Conservation (phyloP, 495 filamentous ascomycete genomes). For the Achaetomiella virescens region DNA sequence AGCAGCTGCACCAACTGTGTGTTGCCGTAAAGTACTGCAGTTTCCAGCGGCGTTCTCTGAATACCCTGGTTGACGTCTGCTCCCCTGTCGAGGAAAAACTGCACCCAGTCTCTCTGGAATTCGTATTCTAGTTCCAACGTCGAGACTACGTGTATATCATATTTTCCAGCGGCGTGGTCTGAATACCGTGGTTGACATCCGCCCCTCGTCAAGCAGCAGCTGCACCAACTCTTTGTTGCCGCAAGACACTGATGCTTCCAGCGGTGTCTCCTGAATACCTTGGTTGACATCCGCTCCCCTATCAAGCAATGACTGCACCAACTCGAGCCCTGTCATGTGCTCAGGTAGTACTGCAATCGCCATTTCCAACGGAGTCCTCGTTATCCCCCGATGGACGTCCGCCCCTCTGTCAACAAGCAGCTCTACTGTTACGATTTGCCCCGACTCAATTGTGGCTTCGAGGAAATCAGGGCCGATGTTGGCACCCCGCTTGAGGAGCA, state of each 20-base stretch:
- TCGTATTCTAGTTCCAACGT: too few species aligned
- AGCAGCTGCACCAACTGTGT: background rate
- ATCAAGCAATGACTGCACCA: background rate
- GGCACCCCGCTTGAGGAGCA: background rate
- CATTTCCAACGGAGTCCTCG: background rate
- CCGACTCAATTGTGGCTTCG: too few species aligned
- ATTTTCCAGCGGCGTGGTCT: background rate
- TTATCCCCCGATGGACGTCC: background rate
- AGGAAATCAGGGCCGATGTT: background rate
- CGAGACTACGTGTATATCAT: too few species aligned
- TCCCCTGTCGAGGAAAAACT: too few species aligned
- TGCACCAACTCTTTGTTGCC: background rate
- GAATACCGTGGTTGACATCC: background rate
- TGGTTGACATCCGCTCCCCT: background rate
- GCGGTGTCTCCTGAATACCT: background rate
- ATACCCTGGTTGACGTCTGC: background rate
- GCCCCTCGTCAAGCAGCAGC: background rate
- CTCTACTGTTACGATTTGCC: too few species aligned
- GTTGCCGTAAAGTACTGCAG: too few species aligned
- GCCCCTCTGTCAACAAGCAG: background rate
- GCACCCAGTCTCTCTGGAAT: too few species aligned
- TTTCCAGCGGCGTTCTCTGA: background rate
- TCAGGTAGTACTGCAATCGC: too few species aligned
- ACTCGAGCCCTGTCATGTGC: too few species aligned
- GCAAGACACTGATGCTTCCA: too few species aligned